Percentiles rank a stretch among this genome's conserved stretches.
These are phyloP conservation scores for Aspergillus clavatus DNA, from an alignment of 2,329 filamentous ascomycete genomes.

Conservation along the genomic window DNA sequence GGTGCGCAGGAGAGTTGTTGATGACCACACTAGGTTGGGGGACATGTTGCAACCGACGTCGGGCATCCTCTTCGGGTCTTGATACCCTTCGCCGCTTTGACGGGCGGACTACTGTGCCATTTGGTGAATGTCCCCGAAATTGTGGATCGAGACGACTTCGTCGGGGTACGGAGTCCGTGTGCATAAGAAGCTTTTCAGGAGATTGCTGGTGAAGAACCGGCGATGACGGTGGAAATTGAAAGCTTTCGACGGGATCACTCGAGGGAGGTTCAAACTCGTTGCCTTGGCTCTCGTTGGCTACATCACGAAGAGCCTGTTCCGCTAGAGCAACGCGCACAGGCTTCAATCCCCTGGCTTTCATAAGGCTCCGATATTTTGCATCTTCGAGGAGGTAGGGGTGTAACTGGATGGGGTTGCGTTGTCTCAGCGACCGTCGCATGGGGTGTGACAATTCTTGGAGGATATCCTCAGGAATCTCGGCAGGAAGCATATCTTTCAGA, in stretches of 20 bases:
- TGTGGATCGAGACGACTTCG: conserved; percentile 2
- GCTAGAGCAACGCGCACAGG: conserved; percentile 35
- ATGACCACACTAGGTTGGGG: conserved; percentile 24
- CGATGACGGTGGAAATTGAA: conserved; percentile 28
- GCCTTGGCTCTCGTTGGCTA: conserved; percentile 28
- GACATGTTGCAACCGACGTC: conserved; percentile 7
- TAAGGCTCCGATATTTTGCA: conserved; percentile 39
- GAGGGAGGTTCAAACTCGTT: conserved; percentile 30
- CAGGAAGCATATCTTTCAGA: conserved; percentile 15
- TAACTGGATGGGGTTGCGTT: conserved; percentile 46
- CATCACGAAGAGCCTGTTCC: conserved; percentile 8
- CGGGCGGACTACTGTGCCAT: conserved; percentile 11
- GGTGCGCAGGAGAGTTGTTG: conserved; percentile 13
- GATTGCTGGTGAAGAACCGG: conserved; percentile 11
- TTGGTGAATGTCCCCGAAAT: conserved; percentile 1
- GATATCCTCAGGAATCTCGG: conserved; percentile 27
- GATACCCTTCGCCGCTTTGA: conserved; percentile 36
- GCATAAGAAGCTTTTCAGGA: neutral
- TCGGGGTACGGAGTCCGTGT: neutral
- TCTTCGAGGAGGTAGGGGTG: conserved; percentile 46
- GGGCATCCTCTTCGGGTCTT: conserved; percentile 12
- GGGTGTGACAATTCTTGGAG: conserved; percentile 23
- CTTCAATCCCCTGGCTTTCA: conserved; percentile 40
- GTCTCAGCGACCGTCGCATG: conserved; percentile 34
- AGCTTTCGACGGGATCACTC: conserved; percentile 28